These are phyloP conservation scores for Aspergillus uvarum DNA, from an alignment of 2,329 filamentous ascomycete genomes.

Conservation along the genomic window DNA sequence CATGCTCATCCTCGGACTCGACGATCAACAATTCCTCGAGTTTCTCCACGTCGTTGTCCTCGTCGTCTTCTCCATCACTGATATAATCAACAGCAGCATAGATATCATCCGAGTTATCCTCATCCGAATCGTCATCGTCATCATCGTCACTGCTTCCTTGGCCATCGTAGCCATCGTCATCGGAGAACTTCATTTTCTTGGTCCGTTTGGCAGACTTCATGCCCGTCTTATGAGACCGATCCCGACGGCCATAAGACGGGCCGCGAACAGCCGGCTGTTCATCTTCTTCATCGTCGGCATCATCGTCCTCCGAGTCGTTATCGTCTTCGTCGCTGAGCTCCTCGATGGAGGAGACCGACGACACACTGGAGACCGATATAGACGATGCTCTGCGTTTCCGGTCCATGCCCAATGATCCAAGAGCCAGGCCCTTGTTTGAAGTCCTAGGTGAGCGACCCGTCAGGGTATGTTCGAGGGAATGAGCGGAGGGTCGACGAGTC, in stretches of 20 bases:
- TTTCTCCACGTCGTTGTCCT: conserved; percentile 74
- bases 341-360: conserved; percentile 37
- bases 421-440: conserved; percentile 25
- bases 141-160: conserved; percentile 33
- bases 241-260: conserved; percentile 44
- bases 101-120: conserved; percentile 61
- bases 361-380: conserved; percentile 40
- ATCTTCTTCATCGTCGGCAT: conserved; percentile 43
- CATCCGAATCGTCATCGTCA: conserved; percentile 36
- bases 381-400: conserved; percentile 37
- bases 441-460: conserved; percentile 22
- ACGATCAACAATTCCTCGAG: conserved; percentile 76
- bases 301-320: conserved; percentile 39
- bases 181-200: conserved; percentile 35
- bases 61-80: conserved; percentile 75
- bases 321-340: conserved; percentile 35
- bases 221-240: conserved; percentile 43
- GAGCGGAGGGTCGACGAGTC: conserved; percentile 25
- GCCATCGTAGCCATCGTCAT: conserved; percentile 35
- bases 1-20: conserved; percentile 40
- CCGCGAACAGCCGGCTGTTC: conserved; percentile 42
- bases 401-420: conserved; percentile 24
- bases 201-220: conserved; percentile 33
- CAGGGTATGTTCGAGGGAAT: conserved; percentile 19
- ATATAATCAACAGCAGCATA: conserved; percentile 79